Conservation (phyloP, 2,329 filamentous ascomycete species). For the Monosporascus cannonballus region DNA sequence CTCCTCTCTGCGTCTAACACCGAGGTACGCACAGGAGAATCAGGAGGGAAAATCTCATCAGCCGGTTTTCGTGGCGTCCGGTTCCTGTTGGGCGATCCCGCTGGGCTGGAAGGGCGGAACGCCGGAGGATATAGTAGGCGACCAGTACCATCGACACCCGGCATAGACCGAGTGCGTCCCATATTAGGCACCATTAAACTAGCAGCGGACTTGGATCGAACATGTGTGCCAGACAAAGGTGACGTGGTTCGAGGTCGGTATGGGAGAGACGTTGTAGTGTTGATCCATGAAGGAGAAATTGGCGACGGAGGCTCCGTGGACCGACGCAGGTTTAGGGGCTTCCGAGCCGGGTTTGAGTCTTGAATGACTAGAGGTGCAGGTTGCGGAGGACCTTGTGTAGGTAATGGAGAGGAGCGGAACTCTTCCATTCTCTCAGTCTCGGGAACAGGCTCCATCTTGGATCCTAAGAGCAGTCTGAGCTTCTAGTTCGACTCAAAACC, state of each 20-base stretch:
- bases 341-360: slow-evolving; percentile 39
- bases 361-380: slow-evolving; percentile 27
- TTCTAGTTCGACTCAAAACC: slow-evolving; percentile 6
- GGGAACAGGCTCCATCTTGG: slow-evolving; percentile 59
- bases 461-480: not conserved
- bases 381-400: slow-evolving; percentile 44
- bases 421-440: slow-evolving; percentile 64
- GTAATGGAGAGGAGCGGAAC: slow-evolving; percentile 53
- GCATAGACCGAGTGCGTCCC: slow-evolving; percentile 59
- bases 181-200: slow-evolving; percentile 50
- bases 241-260: slow-evolving; percentile 59
- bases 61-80: slow-evolving; percentile 49
- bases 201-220: slow-evolving; percentile 52
- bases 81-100: slow-evolving; percentile 45
- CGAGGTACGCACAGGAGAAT: slow-evolving; percentile 47
- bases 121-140: slow-evolving; percentile 51
- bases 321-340: slow-evolving; percentile 49
- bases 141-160: slow-evolving; percentile 53
- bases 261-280: slow-evolving; percentile 37
- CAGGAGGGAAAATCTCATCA: slow-evolving; percentile 54
- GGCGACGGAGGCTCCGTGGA: slow-evolving; percentile 55
- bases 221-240: slow-evolving; percentile 51
- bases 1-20: slow-evolving; percentile 48
- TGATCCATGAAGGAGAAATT: slow-evolving; percentile 42
- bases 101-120: slow-evolving; percentile 48